Evolutionary conservation across 768 basidiomycete species (phyloP).

Genomic region (Tylopilus subfusipes): DNA sequence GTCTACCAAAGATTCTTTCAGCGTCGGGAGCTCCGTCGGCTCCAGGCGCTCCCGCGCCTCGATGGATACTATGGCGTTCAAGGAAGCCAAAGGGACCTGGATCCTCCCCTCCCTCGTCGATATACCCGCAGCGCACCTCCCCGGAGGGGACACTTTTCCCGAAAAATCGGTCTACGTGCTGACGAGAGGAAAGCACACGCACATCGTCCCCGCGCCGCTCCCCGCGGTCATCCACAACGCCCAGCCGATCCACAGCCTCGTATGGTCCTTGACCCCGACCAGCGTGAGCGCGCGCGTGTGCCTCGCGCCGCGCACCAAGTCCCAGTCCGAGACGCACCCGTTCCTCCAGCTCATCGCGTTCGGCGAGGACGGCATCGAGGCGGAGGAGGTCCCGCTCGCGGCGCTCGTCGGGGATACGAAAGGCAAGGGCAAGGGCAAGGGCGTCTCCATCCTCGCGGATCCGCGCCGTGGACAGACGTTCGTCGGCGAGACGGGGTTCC

Average conservation of each 20-base stretch:
- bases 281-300: constrained; percentile 53
- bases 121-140: constrained; percentile 20
- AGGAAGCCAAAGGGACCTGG: constrained; percentile 31
- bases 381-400: constrained; percentile 60
- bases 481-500: constrained; percentile 54
- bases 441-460: constrained; percentile 38
- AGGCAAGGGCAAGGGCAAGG: constrained; percentile 19
- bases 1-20: constrained; percentile 23
- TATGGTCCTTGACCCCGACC: constrained; percentile 59
- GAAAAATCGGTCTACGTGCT: constrained; percentile 54
- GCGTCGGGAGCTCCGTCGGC: constrained; percentile 21
- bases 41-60: constrained; percentile 40
- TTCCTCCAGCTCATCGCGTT: constrained; percentile 70
- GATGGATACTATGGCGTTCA: constrained; percentile 42
- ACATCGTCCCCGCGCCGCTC: constrained; percentile 65
- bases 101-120: constrained; percentile 26
- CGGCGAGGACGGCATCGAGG: constrained; percentile 68
- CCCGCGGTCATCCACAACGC: constrained; percentile 45
- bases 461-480: constrained; percentile 56
- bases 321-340: constrained; percentile 22
- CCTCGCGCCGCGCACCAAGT: constrained; percentile 15
- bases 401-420: constrained; percentile 33
- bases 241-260: constrained; percentile 51
- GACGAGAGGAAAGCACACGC: constrained; percentile 66
- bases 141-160: constrained; percentile 18